Percentiles rank a stretch among this genome's conserved stretches.
phyloP scores from a whole-genome alignment of 805 yeast genomes.

The Myxozyma geophila region DNA sequence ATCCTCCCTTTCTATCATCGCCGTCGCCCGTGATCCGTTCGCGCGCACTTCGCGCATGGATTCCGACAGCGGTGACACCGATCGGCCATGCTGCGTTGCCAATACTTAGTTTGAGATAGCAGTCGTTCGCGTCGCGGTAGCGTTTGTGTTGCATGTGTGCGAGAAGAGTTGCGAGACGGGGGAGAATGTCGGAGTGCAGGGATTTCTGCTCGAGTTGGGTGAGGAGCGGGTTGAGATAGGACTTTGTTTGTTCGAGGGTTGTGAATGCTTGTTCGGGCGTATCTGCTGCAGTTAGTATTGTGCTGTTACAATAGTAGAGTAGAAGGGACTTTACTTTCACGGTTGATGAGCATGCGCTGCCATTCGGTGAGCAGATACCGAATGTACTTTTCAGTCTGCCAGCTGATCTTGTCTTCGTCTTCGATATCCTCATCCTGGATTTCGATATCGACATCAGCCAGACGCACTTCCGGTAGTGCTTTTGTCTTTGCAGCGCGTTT shows the following conservation, averaged over 20 bases:
- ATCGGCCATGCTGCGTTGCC: conserved; percentile 95
- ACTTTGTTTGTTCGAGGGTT: conserved; percentile 54
- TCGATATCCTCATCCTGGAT: conserved; percentile 47
- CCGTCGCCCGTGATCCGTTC: conserved; percentile 58
- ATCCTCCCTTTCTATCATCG: conserved; percentile 35
- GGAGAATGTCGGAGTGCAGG: conserved; percentile 51
- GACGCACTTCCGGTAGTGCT: conserved; percentile 36
- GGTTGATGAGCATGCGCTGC: conserved; percentile 47
- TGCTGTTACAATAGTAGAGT: neutral
- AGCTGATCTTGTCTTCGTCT: conserved; percentile 44
- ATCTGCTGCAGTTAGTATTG: conserved; percentile 7
- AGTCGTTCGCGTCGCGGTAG: conserved; percentile 61
- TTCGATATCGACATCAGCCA: conserved; percentile 41
- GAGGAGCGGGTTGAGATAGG: conserved; percentile 56
- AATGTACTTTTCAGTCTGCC: conserved; percentile 56
- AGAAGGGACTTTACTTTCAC: conserved; percentile 39
- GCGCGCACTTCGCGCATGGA: conserved; percentile 73
- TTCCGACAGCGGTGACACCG: conserved; percentile 78
- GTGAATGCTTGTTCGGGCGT: conserved; percentile 39
- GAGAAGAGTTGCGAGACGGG: conserved; percentile 63
- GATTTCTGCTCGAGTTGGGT: conserved; percentile 55
- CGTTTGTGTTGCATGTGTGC: conserved; percentile 62
- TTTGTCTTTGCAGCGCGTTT: conserved; percentile 34
- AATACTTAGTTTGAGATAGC: conserved; percentile 74
- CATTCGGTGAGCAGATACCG: conserved; percentile 53